Evolutionary conservation across 164 flowering plant species (phyloP).

Genomic region (Stephania cephalantha): DNA sequence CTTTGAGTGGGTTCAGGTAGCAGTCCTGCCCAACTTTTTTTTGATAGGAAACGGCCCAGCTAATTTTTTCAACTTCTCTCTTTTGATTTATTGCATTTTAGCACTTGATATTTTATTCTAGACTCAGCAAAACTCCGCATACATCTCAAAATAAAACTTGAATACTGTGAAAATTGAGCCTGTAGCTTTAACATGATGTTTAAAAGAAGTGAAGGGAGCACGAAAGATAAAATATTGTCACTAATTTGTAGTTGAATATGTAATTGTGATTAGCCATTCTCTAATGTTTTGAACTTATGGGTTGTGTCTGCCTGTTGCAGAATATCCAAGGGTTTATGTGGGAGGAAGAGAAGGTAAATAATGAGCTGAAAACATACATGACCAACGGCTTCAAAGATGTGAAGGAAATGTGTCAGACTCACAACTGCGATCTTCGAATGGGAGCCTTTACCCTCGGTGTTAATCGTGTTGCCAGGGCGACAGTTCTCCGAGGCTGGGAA

Average conservation of each 20-base stretch:
- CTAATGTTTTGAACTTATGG: neutral
- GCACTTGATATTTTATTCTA: neutral
- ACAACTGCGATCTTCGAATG: conserved; percentile 90
- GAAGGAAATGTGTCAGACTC: conserved; percentile 87
- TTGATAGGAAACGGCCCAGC: too few species aligned
- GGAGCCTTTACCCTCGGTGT: conserved; percentile 97
- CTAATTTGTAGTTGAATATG: too few species aligned
- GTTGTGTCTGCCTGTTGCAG: conserved; percentile 28
- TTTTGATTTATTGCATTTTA: neutral
- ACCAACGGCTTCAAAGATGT: conserved; percentile 65
- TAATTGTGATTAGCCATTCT: neutral
- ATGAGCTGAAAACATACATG: conserved; percentile 81
- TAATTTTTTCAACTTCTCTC: neutral
- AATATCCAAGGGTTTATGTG: conserved; percentile 99
- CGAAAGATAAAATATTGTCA: too few species aligned
- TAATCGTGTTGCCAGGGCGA: conserved; percentile 90
- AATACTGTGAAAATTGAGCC: too few species aligned
- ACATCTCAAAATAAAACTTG: too few species aligned
- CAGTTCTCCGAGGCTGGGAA: conserved; percentile 90
- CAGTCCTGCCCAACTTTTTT: neutral
- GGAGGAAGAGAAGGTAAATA: conserved; percentile 94
- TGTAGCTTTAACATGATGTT: too few species aligned
- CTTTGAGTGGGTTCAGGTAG: conserved; percentile 99
- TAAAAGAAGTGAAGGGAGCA: neutral
- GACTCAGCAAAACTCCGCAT: neutral